A percentile compares a stretch with the other conserved stretches of the same genome.
Evolutionary conservation across 1,139 yeast genomes (phyloP).

Genomic region (Pneumocystis murina): DNA sequence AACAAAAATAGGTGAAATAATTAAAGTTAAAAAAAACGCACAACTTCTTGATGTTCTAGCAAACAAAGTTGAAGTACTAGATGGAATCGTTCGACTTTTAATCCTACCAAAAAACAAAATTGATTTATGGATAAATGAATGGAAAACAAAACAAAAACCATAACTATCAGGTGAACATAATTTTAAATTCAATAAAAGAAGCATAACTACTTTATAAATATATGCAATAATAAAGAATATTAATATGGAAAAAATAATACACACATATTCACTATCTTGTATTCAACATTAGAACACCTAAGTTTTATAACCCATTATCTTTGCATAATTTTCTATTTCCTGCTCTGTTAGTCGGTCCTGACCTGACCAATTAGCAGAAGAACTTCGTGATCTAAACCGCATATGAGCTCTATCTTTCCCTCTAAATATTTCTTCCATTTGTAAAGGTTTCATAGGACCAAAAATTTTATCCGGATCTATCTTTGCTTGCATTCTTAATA

Average conservation of each 20-base stretch:
- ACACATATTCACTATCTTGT: neutral
- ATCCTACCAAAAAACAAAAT: slow-evolving; percentile 64
- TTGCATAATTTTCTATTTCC: slow-evolving; percentile 39
- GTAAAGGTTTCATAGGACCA: slow-evolving; percentile 60
- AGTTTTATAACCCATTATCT: slow-evolving; percentile 36
- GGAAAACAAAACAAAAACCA: neutral
- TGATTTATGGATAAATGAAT: slow-evolving; percentile 46
- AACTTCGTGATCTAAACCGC: slow-evolving; percentile 41
- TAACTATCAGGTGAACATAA: too few species aligned
- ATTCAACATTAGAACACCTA: neutral
- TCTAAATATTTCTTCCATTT: slow-evolving; percentile 55
- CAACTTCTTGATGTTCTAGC: slow-evolving; percentile 47
- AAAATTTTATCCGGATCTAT: slow-evolving; percentile 61
- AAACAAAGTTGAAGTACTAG: slow-evolving; percentile 51
- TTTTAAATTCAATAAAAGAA: too few species aligned
- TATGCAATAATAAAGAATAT: neutral
- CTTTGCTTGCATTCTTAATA: slow-evolving; percentile 41
- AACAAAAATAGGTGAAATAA: slow-evolving; percentile 67
- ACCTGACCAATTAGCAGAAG: slow-evolving; percentile 42
- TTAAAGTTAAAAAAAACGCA: slow-evolving; percentile 69
- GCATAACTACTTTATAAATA: too few species aligned
- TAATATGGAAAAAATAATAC: too few species aligned
- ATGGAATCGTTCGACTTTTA: slow-evolving; percentile 55
- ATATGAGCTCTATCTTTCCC: slow-evolving; percentile 24
- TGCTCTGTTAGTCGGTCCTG: slow-evolving; percentile 32